A percentile compares a stretch with the other conserved stretches of the same genome.
These are phyloP conservation scores for Cercis canadensis DNA, from an alignment of 306 rosid genomes.

Conservation along the genomic window DNA sequence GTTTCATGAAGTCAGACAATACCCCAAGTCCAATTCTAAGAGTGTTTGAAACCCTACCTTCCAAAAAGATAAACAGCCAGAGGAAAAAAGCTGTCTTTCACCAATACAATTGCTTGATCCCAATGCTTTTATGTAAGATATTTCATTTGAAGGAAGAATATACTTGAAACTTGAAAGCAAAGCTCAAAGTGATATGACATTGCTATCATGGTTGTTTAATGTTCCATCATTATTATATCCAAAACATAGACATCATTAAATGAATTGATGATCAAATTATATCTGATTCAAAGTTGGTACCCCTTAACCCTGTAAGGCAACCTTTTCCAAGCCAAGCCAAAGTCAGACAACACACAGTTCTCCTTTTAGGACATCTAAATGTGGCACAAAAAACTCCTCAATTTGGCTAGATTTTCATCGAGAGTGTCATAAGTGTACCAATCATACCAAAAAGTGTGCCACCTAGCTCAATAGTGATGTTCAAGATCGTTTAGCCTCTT, in stretches of 20 bases:
- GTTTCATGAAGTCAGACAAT: neutral
- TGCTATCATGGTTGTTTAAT: neutral
- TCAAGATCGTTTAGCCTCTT: neutral
- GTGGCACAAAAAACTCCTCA: neutral
- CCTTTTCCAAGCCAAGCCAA: neutral
- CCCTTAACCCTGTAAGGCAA: neutral
- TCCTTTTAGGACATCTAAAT: neutral
- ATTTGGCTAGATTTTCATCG: neutral
- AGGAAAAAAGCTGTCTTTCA: neutral
- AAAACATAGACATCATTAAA: too few relatives aligned
- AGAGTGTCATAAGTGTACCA: neutral
- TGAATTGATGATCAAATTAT: neutral
- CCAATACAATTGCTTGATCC: too few relatives aligned
- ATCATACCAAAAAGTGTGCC: neutral
- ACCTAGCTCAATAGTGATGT: neutral
- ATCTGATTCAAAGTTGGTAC: neutral
- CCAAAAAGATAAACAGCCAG: neutral
- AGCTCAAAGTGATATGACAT: neutral
- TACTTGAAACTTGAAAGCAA: neutral
- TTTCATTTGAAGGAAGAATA: neutral
- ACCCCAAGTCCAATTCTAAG: neutral
- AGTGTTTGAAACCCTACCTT: neutral
- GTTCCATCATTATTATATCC: neutral
- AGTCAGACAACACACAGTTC: neutral
- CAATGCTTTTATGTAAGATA: too few relatives aligned